phyloP scores from a whole-genome alignment of 176 grass and related monocot genomes.

The Melocanna baccifera region DNA sequence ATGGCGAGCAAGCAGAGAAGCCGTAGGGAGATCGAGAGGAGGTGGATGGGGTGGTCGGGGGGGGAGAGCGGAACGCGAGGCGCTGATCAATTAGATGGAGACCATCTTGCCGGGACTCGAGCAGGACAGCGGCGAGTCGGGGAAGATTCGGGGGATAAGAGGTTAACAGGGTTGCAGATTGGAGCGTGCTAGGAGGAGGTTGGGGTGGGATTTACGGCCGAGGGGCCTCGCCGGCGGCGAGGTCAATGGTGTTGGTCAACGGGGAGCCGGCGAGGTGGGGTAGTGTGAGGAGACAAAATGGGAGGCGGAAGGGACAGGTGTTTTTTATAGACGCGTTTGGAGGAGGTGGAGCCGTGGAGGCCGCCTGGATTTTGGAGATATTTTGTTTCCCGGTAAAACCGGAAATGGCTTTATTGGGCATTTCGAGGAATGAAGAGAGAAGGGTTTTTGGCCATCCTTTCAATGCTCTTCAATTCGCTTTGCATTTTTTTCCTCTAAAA shows the following conservation, averaged over 20 bases:
- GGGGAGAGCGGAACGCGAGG: not conserved
- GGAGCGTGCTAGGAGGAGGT: not conserved
- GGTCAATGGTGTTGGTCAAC: slow-evolving; percentile 47
- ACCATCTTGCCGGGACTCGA: not conserved
- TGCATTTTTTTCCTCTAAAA: no score
- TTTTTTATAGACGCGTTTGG: slow-evolving; percentile 36
- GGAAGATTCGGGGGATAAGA: not conserved
- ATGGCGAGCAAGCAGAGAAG: slow-evolving; percentile 53
- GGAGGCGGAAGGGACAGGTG: not conserved
- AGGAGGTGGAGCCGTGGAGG: not conserved
- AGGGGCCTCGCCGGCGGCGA: slow-evolving; percentile 33
- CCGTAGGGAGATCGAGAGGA: slow-evolving; percentile 40
- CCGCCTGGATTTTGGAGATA: no score
- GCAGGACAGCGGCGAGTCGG: not conserved
- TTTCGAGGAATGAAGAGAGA: no score
- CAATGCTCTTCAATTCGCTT: no score
- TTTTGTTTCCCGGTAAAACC: no score
- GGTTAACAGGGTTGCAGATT: no score
- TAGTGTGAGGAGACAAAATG: not conserved
- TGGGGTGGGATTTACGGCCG: slow-evolving; percentile 21
- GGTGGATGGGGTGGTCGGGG: slow-evolving; percentile 23
- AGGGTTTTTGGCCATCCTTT: no score
- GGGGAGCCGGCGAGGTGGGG: slow-evolving; percentile 5
- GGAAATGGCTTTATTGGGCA: not conserved
- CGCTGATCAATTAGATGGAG: not conserved